phyloP scores from a whole-genome alignment of 805 yeast species.

The Starmera quercuum region DNA sequence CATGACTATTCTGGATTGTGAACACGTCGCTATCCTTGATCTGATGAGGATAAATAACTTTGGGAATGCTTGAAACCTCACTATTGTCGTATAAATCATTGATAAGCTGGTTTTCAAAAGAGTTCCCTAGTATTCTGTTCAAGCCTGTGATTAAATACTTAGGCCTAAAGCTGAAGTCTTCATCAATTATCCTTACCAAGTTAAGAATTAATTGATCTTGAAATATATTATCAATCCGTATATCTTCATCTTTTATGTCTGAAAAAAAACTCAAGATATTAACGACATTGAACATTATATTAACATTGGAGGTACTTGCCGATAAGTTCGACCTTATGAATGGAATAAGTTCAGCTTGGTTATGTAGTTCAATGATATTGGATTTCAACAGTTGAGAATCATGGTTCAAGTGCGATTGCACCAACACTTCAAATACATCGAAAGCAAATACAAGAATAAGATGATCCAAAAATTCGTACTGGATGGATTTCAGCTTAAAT shows the following conservation, averaged over 20 bases:
- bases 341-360: slow-evolving; percentile 17
- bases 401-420: slow-evolving; percentile 6
- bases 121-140: slow-evolving; percentile 47
- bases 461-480: slow-evolving; percentile 39
- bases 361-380: slow-evolving; percentile 4
- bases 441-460: slow-evolving; percentile 41
- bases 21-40: slow-evolving; percentile 4
- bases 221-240: too few relatives aligned
- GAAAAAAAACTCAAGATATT: slow-evolving; percentile 43
- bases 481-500: slow-evolving; percentile 28
- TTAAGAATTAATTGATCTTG: too few relatives aligned
- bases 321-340: slow-evolving; percentile 35
- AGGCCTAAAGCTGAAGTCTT: too few relatives aligned
- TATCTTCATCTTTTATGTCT: slow-evolving; percentile 6
- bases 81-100: slow-evolving; percentile 28
- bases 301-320: slow-evolving; percentile 41
- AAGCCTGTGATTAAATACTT: slow-evolving; percentile 34
- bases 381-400: background rate
- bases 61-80: slow-evolving; percentile 5
- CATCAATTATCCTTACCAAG: too few relatives aligned
- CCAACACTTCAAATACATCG: slow-evolving; percentile 48
- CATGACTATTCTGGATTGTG: slow-evolving; percentile 28
- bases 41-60: slow-evolving; percentile 8
- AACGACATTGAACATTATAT: slow-evolving; percentile 43
- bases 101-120: slow-evolving; percentile 32